Base-by-base conservation (phyloP, 176 grass and related monocot genomes). In the Ensete ventricosum region DNA sequence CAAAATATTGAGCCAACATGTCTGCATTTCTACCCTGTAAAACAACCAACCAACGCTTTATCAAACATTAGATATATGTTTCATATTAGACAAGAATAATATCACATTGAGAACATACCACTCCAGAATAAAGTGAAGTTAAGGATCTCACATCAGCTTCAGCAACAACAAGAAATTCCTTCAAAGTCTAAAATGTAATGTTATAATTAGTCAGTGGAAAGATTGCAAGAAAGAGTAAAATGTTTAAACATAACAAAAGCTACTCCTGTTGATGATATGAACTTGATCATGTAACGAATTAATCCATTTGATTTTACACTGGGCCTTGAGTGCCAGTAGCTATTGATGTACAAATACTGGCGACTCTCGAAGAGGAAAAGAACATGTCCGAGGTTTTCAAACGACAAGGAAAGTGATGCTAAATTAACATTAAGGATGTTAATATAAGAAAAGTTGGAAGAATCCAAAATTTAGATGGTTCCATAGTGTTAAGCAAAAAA, bases 91-190 rank as follows among this genome's bases (percentile, higher is more conserved):
- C 20, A 74, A 64, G 22, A 9, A 81, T 50, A 64, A 72, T 53
- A 62, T 24, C 19, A 20, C 52, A 7, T 57, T 17, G 53, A 70
- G 80, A 73, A 69, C 86, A 87, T 91, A 98, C 94, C 78, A 92
- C 94, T 67, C 55, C 79, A 76, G 79, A 79, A 79, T 93, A 98
- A 73, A 98, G 90, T 57, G 81, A 86, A 68, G 86, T 84, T 81
- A 98, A 83, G 16, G 90, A 93, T 75, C 94, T 90, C 59, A 89
- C 84, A 84, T 98, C 85, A 93, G 90, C 80, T 89, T 93, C 88
- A 64, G 94, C 90, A 69, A 85, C 72, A 87, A 70, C 81, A 43
- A 98, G 80, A 82, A 98, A 98, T 72, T 83, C 82, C 80, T 91
- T 91, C 85, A 98, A 79, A 80, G 85, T 93, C 94, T 98, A 82